These are phyloP conservation scores for Pulveroboletus sp. DNA, from an alignment of 768 basidiomycete species.

Conservation along the genomic window DNA sequence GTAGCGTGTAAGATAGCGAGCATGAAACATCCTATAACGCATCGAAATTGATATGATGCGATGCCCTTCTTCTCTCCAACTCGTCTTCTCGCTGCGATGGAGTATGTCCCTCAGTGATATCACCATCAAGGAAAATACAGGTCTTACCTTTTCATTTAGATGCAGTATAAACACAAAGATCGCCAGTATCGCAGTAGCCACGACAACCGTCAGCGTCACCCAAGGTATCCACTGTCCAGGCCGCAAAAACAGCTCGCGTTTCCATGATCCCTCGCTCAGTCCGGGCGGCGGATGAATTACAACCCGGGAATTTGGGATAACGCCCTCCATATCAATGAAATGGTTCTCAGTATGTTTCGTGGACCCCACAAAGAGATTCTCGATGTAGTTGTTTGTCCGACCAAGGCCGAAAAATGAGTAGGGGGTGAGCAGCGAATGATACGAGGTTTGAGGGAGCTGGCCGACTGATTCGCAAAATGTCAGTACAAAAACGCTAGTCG, in stretches of 20 bases:
- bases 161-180: slow-evolving; percentile 85
- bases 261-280: slow-evolving; percentile 62
- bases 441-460: slow-evolving; percentile 90
- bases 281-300: slow-evolving; percentile 81
- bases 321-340: slow-evolving; percentile 91
- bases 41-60: slow-evolving; percentile 98
- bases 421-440: slow-evolving; percentile 86
- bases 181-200: slow-evolving; percentile 69
- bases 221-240: slow-evolving; percentile 98
- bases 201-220: slow-evolving; percentile 88
- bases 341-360: slow-evolving; percentile 71
- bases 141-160: slow-evolving; percentile 84
- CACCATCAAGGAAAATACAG: neutral
- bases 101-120: slow-evolving; percentile 3
- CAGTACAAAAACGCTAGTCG: neutral
- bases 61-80: slow-evolving; percentile 76
- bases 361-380: slow-evolving; percentile 95
- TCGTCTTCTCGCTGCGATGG: slow-evolving; percentile 83
- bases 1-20: slow-evolving; percentile 18
- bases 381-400: slow-evolving; percentile 98
- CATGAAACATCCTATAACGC: slow-evolving; percentile 54
- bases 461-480: slow-evolving; percentile 53
- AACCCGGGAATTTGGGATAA: slow-evolving; percentile 96
- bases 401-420: slow-evolving; percentile 97
- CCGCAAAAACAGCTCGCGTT: slow-evolving; percentile 81